Evolutionary conservation across 2,329 filamentous ascomycete species (phyloP), one percentile per base, ranked within the genome.

Genomic region (Leptoxyphium fumago): DNA sequence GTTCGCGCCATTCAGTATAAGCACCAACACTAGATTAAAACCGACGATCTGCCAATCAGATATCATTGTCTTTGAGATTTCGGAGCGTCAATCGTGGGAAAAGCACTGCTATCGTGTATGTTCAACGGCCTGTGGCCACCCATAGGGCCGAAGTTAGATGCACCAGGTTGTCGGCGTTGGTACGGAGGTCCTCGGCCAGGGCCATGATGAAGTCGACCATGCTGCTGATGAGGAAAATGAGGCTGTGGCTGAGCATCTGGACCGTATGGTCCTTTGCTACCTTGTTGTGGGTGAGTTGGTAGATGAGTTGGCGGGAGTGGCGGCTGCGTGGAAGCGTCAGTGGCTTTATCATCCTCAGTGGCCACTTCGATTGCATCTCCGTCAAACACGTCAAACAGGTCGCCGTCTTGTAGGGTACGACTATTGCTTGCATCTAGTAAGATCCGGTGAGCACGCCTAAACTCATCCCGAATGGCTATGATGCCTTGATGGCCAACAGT

Each of bases 401-500:
- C 49, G 2, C 51, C 55, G 38, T 56, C 54, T 10, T 40, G 29
- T 26, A 48, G 43, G 6, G 28, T n/a, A 32, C 48, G 38, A 5
- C 55, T 61, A 38, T 64, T 67, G 4, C 76, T 72, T 2, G 74
- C 63, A 6, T 62, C 62, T 50, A 66, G 70, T 49, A 88, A 76
- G 46, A 93, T 81, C 30, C 75, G 69, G 75, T 83, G 84, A 2
- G 84, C 85, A 15, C 86, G 74, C 14, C 84, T 74, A 56, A 94
- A 91, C 62, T 94, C 86, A 53, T 91, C 82, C 36, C 84, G 72
- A 47, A 94, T 91, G 1, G 80, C 74, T 1, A 84, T 80, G 49
- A 94, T 84, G 2, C 86, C 85, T 47, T 79, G 75, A 55, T 89
- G 83, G 6, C 82, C 87, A 1, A 94, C 86, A 0, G 86, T 94